A percentile compares a stretch with the other conserved stretches of the same genome.
These are phyloP conservation scores for Talaromyces sp. DNA, from an alignment of 2,329 filamentous ascomycete species.

Conservation along the genomic window DNA sequence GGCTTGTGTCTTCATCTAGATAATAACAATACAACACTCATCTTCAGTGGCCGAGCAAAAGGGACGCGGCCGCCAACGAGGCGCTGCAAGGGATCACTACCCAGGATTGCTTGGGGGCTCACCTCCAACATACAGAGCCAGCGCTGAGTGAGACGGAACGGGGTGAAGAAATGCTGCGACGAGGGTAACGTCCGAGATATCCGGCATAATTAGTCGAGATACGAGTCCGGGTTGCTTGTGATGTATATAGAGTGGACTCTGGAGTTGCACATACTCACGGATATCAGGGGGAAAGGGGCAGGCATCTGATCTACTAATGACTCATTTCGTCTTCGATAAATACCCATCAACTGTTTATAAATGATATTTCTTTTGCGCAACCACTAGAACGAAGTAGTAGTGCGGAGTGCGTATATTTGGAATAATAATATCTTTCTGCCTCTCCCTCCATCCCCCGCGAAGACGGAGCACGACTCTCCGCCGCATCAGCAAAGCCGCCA, in stretches of 20 bases:
- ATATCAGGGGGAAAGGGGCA: not conserved
- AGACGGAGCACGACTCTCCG: not conserved
- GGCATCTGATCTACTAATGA: not conserved
- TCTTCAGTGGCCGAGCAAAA: not conserved
- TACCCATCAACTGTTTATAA: not conserved
- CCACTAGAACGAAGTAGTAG: not conserved
- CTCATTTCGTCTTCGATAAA: not conserved
- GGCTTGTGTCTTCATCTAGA: not conserved
- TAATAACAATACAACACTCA: not conserved
- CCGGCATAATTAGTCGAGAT: not conserved
- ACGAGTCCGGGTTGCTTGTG: not conserved
- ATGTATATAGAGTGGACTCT: not conserved
- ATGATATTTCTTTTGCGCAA: not conserved
- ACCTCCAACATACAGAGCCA: not conserved
- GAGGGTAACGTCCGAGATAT: not conserved
- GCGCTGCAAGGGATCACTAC: not conserved
- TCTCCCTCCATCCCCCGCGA: too few relatives aligned
- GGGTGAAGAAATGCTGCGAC: not conserved
- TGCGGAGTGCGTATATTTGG: not conserved
- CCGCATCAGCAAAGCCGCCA: too few relatives aligned
- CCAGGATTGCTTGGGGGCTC: not conserved
- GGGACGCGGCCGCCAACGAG: not conserved
- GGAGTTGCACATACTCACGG: not conserved
- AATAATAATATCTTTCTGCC: not conserved
- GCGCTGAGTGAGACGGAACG: not conserved